These are phyloP conservation scores for Metarhizium sp. DNA, from an alignment of 2,329 filamentous ascomycete species.

Conservation along the genomic window DNA sequence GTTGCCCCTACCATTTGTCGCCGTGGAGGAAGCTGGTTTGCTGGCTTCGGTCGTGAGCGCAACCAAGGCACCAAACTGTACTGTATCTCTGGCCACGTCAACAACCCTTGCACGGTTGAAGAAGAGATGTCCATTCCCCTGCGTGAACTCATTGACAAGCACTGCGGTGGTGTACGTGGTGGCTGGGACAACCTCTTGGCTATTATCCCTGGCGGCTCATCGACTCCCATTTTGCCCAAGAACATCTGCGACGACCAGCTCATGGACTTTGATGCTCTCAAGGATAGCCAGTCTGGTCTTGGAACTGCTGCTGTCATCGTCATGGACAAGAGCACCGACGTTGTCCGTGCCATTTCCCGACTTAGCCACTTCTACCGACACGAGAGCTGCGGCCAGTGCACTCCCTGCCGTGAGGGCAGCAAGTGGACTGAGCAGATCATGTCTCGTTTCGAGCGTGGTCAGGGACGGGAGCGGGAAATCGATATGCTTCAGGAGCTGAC, in stretches of 20 bases:
- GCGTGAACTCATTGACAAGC: constrained; percentile 92
- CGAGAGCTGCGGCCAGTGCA: constrained; percentile 97
- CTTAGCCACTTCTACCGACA: constrained; percentile 97
- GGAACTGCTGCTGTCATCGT: constrained; percentile 97
- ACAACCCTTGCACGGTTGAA: constrained; percentile 95
- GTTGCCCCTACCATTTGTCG: constrained; percentile 94
- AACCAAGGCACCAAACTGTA: constrained; percentile 97
- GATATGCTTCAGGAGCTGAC: constrained; percentile 99
- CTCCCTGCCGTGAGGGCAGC: constrained; percentile 96
- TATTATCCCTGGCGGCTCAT: constrained; percentile 92
- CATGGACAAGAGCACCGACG: constrained; percentile 97
- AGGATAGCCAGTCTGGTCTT: constrained; percentile 94
- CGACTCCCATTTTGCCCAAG: constrained; percentile 91
- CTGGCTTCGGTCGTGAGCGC: constrained; percentile 84
- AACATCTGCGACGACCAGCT: constrained; percentile 84
- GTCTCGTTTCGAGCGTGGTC: constrained; percentile 87
- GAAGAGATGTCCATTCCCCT: constrained; percentile 99
- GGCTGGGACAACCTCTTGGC: constrained; percentile 98
- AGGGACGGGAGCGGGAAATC: constrained; percentile 84
- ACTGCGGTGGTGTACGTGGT: constrained; percentile 92
- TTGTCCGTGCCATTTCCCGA: constrained; percentile 86
- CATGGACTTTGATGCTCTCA: constrained; percentile 98
- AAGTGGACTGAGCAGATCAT: constrained; percentile 99
- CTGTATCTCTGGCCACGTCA: constrained; percentile 97
- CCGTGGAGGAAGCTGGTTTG: constrained; percentile 88